Evolutionary conservation across 106 monocot species (phyloP).

Genomic region (Chionographis japonica): DNA sequence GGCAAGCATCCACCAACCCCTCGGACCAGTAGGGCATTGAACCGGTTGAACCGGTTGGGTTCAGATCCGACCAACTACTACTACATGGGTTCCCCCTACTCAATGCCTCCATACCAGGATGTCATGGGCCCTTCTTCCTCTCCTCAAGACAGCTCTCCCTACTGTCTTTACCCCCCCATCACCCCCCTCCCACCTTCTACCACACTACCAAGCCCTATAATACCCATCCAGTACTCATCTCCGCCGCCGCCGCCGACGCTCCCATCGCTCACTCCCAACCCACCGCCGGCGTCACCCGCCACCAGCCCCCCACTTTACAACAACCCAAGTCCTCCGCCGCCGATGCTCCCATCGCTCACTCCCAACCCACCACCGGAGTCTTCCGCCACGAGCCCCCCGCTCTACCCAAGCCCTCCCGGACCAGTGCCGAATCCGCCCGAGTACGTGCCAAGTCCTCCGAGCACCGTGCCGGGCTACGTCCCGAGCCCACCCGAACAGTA

Average conservation of each 20-base stretch:
- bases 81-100: slow-evolving; percentile 9
- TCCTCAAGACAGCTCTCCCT: slow-evolving; percentile 6
- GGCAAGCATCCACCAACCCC: too few relatives aligned
- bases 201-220: background rate
- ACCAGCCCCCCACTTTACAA: too few relatives aligned
- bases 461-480: background rate
- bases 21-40: background rate
- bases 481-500: slow-evolving; percentile 9
- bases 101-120: slow-evolving; percentile 20
- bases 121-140: slow-evolving; percentile 20
- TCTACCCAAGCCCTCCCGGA: slow-evolving; percentile 5
- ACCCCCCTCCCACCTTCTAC: too few relatives aligned
- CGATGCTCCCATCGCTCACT: background rate
- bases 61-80: slow-evolving; percentile 6
- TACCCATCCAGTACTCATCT: background rate
- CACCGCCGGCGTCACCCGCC: background rate
- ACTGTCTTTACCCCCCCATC: slow-evolving; percentile 18
- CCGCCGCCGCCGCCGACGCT: slow-evolving; percentile 4
- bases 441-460: background rate
- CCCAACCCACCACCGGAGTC: background rate
- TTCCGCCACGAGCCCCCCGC: too few relatives aligned
- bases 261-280: too few relatives aligned
- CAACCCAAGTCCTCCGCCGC: slow-evolving; percentile 6
- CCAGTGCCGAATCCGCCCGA: background rate
- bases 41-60: background rate